Base-by-base conservation (phyloP, 768 basidiomycete genomes). In the Calocybe gangraenosa region DNA sequence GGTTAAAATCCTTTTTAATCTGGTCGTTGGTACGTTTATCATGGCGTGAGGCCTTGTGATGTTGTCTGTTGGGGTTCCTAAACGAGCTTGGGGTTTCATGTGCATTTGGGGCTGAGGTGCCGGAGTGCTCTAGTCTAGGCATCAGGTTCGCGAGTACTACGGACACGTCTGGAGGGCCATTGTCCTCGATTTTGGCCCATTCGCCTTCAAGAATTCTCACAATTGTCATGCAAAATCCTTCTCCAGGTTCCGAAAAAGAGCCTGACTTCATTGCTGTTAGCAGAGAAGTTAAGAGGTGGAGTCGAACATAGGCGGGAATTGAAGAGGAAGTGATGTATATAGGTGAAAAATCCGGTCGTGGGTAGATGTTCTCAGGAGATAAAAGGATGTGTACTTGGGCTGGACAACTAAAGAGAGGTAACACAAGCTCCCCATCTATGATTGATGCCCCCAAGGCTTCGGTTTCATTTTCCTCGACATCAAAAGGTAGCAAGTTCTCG, bases 131-230 rank as follows among this genome's bases (percentile, higher is more conserved):
- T 9, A 31, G n/a, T 17, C 50, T 56, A 19, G 74, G 72, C 30
- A 84, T 54, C 17, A 92, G 69, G 54, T 83, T 70, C 42, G 73
- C 68, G 34, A 93, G 68, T 2, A 94, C 83, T 7, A 65, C 63
- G 7, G 78, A 78, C 42, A 92, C 74, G 47, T 86, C 81, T 1
- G 93, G 92, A 2, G 90, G 88, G 3, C 87, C 85, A 34, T 78
- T 59, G 40, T 78, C 76, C 57, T 87, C 76, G 14, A 90, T 68
- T 1, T 62, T 57, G 0, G 81, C 81, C 80, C 89, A 87, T 37
- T 74, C 76, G 25, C 76, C 79, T 60, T 90, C 87, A 3, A 93
- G 65, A 39, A 81, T 67, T 23, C 85, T 75, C 71, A 88, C 78
- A 3, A 76, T 66, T 10, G 79, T 78, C 64, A 88, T 82, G 38